Conservation (phyloP, 257 asterid genomes). For the Nicotiana undulata region DNA sequence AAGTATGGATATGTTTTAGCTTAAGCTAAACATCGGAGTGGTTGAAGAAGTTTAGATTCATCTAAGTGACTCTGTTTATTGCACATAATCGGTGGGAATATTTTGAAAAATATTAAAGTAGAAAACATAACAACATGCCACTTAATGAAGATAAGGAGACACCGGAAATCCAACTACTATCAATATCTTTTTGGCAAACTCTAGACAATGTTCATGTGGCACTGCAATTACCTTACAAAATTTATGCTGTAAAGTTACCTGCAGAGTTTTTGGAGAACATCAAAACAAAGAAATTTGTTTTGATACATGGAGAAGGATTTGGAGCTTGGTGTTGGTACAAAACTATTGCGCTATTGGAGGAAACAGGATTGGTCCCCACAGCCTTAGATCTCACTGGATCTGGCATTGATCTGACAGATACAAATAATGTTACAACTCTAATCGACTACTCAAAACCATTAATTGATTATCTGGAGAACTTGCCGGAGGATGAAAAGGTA, state of each 20-base stretch:
- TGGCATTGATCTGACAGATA: slow-evolving; percentile 66
- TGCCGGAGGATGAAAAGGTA: slow-evolving; percentile 76
- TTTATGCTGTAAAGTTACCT: slow-evolving; percentile 43
- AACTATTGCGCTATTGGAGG: slow-evolving; percentile 78
- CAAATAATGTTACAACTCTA: slow-evolving; percentile 53
- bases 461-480: slow-evolving; percentile 62
- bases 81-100: background rate
- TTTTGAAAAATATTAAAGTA: background rate
- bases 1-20: no score
- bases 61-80: background rate
- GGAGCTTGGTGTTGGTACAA: slow-evolving; percentile 99
- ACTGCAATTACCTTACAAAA: slow-evolving; percentile 4
- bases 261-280: slow-evolving; percentile 65
- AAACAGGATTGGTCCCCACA: slow-evolving; percentile 62
- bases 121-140: background rate
- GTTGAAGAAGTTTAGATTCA: background rate
- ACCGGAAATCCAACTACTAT: background rate
- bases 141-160: background rate
- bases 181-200: background rate
- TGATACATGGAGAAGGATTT: slow-evolving; percentile 97
- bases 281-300: slow-evolving; percentile 72
- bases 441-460: slow-evolving; percentile 79
- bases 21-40: background rate
- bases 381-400: slow-evolving; percentile 90
- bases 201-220: background rate